These are phyloP conservation scores for Inonotus obliquus DNA, from an alignment of 1,284 basidiomycete species.

Conservation along the genomic window DNA sequence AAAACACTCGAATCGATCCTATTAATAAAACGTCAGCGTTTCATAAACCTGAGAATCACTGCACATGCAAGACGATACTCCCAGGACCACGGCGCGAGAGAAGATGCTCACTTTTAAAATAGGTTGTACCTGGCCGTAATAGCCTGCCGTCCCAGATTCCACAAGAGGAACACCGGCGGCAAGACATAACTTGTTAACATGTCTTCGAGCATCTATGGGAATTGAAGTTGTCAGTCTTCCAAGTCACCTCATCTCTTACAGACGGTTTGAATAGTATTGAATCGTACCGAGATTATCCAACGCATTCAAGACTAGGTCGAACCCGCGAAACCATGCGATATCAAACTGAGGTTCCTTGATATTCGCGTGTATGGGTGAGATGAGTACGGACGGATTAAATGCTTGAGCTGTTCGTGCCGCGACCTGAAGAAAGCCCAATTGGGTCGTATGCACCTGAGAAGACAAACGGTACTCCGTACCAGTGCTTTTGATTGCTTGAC, in stretches of 20 bases:
- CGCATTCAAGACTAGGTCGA: conserved; percentile 94
- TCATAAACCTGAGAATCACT: neutral
- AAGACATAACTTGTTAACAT: conserved; percentile 97
- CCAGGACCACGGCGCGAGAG: conserved; percentile 1
- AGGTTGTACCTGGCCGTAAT: conserved; percentile 83
- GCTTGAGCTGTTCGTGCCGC: conserved; percentile 85
- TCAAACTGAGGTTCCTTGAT: conserved; percentile 95
- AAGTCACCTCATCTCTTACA: neutral
- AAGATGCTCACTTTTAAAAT: conserved; percentile 55
- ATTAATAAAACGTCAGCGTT: neutral
- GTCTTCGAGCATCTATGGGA: conserved; percentile 73
- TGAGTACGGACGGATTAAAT: conserved; percentile 90
- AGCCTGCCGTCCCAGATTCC: conserved; percentile 96
- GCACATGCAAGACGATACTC: neutral
- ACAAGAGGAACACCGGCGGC: conserved; percentile 88
- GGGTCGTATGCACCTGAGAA: neutral
- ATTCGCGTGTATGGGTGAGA: conserved; percentile 90
- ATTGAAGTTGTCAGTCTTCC: neutral
- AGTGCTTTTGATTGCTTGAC: conserved; percentile 95
- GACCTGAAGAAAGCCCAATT: conserved; percentile 45
- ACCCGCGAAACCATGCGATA: conserved; percentile 83
- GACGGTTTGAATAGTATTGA: too few species aligned
- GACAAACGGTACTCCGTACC: conserved; percentile 34
- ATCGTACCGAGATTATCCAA: conserved; percentile 89
- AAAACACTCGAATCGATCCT: conserved; percentile 89